Evolutionary conservation across 805 yeast genomes (phyloP), one percentile per base, ranked within the genome.

Genomic region (Ogataea ganodermae): DNA sequence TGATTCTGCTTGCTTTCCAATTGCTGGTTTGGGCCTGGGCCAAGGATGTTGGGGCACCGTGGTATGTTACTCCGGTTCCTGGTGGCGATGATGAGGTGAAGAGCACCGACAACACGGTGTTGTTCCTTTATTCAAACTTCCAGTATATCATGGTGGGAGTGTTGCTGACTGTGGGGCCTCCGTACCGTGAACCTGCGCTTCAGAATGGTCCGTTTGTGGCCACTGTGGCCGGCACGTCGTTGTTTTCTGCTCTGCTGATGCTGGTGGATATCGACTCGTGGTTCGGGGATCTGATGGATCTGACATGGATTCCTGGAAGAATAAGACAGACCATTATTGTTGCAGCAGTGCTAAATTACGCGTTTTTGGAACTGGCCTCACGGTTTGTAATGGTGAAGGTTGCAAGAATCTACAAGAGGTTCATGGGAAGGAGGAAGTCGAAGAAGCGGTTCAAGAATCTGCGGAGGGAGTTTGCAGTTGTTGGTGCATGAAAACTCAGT

Each of bases 161-260:
- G 24, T 80, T 90, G n/a, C 71, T 94, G 49, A 86, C 96, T 16
- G 87, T 80, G 10, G 99, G 99, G 0, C 91, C 94, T 7, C 99
- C 99, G 17, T 94, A 89, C 66, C 76, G 99, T 47, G 85, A 88
- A 60, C 83, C 91, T 1, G 79, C 84, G 56, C 65, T 69, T 22
- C 74, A 81, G 51, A 94, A 86, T 58, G 42, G 54, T 9, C 96
- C 96, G 6, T 92, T 90, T 62, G 70, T 94, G 43, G 33, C 72
- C 1, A 89, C 90, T 43, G 72, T 87, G 35, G 52, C 71, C 0
- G 49, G 71, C 1, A 78, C 95, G 0, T 46, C 76, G 0, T 41
- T 72, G 4, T 49, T 82, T 8, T 83, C 92, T 13, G 51, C 74
- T 0, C 44, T 65, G 3, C 68, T 89, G 54, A 84, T 91, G 80